Base-by-base conservation (phyloP, 139 green algal species). In the Auxenochlorella pyrenoidosa region DNA sequence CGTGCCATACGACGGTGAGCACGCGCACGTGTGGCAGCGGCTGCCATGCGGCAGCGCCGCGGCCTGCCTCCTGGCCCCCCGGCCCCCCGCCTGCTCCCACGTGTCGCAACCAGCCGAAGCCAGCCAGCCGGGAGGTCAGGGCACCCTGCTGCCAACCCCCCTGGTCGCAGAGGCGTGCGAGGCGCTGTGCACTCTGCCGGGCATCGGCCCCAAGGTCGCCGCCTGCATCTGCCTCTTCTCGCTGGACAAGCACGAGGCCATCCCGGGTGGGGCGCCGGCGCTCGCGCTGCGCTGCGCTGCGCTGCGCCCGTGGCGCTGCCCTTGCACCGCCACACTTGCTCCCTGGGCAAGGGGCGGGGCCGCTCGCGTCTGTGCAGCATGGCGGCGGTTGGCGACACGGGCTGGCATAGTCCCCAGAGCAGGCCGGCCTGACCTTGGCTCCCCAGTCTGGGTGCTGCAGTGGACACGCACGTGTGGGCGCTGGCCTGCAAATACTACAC, bases 401-500 rank as follows among this genome's bases (percentile, higher is more conserved):
- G n/a, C n/a, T n/a, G n/a, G n/a, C n/a, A n/a, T n/a, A n/a, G n/a
- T n/a, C n/a, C n/a, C n/a, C n/a, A n/a, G n/a, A n/a, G n/a, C n/a
- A n/a, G n/a, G n/a, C n/a, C n/a, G n/a, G n/a, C n/a, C n/a, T n/a
- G n/a, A n/a, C n/a, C n/a, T n/a, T n/a, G n/a, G n/a, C n/a, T n/a
- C n/a, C n/a, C n/a, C n/a, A n/a, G n/a, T n/a, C 13, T 80, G 75
- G 12, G 28, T 0, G 58, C 65, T 54, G 97, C 97, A 16, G 97
- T 99, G 43, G 97, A 99, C 93, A 98, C 96, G 19, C 97, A 99
- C 91, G 97, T 99, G n/a, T 98, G 96, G 95, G 87, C 95, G 84
- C 87, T 99, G 38, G 94, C 95, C 40, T 85, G 87, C 51, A 91
- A 90, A 34, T 92, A 96, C 87, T 99, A 98, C 89, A 83, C 80